A percentile compares a stretch with the other conserved stretches of the same genome.
Conservation (phyloP, 2,329 filamentous ascomycete genomes). For the Neopestalotiopsis rosae region DNA sequence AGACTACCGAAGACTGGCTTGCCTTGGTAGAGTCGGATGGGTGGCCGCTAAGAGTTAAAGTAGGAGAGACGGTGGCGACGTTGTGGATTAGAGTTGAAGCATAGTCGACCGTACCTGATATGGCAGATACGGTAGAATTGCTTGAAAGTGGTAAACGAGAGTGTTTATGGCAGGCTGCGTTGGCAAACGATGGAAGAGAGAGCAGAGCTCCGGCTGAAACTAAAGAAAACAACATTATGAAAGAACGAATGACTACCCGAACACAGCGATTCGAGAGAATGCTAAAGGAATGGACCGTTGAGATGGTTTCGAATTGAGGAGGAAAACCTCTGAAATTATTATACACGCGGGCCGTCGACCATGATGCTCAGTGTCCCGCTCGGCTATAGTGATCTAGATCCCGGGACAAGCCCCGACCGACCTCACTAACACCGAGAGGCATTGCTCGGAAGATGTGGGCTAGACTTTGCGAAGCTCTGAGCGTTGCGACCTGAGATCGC, state of each 20-base stretch:
- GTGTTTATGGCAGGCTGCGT: not conserved
- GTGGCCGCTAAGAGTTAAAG: not conserved
- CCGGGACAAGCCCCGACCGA: too few species aligned
- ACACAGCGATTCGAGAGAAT: not conserved
- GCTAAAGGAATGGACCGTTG: not conserved
- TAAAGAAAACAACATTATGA: conserved; percentile 3
- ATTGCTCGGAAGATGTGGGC: too few species aligned
- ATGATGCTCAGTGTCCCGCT: too few species aligned
- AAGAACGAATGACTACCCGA: not conserved
- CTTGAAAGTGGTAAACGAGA: not conserved
- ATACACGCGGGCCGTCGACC: not conserved
- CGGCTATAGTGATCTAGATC: too few species aligned
- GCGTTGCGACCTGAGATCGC: too few species aligned
- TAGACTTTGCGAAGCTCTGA: too few species aligned
- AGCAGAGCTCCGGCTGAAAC: not conserved
- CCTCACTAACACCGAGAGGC: too few species aligned
- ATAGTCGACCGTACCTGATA: not conserved
- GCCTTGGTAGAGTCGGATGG: not conserved
- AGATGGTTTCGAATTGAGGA: not conserved
- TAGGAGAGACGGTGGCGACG: not conserved
- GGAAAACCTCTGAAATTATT: not conserved
- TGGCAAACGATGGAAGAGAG: not conserved
- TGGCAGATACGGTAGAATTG: not conserved
- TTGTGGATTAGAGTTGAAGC: not conserved
- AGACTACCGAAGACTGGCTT: not conserved